phyloP scores from a whole-genome alignment of 331 rosid species.

The Cydonia oblonga region DNA sequence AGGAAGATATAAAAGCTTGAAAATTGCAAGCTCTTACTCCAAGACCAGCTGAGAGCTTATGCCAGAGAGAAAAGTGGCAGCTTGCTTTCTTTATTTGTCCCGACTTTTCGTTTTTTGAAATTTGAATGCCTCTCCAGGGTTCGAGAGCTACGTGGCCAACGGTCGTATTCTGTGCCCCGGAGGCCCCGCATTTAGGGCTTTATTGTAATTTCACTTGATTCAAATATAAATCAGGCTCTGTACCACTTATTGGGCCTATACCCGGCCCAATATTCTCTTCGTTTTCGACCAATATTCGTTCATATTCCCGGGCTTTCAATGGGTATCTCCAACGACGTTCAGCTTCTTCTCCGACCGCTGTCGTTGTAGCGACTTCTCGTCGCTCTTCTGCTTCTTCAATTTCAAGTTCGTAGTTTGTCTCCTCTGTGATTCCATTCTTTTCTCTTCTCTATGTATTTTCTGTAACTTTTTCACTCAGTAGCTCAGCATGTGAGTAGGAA shows the following conservation, averaged over 20 bases:
- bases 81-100: slow-evolving; percentile 13
- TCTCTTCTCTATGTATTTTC: neutral
- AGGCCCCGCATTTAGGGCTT: neutral
- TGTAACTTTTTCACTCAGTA: neutral
- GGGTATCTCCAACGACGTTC: neutral
- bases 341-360: neutral
- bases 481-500: neutral
- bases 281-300: neutral
- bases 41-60: neutral
- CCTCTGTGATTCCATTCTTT: neutral
- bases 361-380: neutral
- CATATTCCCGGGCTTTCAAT: neutral
- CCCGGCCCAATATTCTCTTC: neutral
- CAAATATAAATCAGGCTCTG: neutral
- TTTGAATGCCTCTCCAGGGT: slow-evolving; percentile 22
- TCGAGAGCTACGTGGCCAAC: slow-evolving; percentile 11
- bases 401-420: neutral
- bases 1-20: neutral
- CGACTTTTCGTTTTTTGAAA: slow-evolving; percentile 31
- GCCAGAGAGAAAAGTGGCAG: slow-evolving; percentile 22
- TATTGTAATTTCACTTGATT: neutral
- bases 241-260: neutral
- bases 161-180: slow-evolving; percentile 19
- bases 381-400: neutral
- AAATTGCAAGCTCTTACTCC: slow-evolving; percentile 17